Evolutionary conservation across 1,284 basidiomycete species (phyloP).

Genomic region (Ceratorhiza oryzae-sativae): DNA sequence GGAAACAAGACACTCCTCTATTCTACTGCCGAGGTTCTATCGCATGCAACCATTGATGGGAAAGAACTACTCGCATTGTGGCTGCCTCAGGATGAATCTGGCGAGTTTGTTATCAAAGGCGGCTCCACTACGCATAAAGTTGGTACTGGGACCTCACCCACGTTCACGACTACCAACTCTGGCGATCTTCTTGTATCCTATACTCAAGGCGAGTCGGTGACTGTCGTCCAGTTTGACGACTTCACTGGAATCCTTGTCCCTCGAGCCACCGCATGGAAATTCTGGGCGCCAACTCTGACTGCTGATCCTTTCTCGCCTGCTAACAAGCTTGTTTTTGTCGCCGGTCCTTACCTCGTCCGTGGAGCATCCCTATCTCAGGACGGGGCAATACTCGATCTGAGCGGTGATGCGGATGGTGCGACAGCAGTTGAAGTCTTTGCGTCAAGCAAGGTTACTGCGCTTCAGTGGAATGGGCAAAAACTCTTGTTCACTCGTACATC

Average conservation of each 20-base stretch:
- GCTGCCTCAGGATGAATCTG: constrained; percentile 21
- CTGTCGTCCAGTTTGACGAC: constrained; percentile 25
- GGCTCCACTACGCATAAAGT: constrained; percentile 22
- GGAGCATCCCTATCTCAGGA: constrained; percentile 37
- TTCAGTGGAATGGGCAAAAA: constrained; percentile 44
- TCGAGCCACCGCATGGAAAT: constrained; percentile 35
- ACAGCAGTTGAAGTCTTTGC: constrained; percentile 41
- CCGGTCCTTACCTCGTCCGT: constrained; percentile 43
- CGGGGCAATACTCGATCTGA: constrained; percentile 43
- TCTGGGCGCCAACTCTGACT: constrained; percentile 35
- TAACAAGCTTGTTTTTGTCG: constrained; percentile 40
- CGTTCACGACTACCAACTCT: constrained; percentile 10
- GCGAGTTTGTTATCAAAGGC: constrained; percentile 38
- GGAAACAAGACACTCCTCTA: constrained; percentile 34
- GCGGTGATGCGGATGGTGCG: constrained; percentile 37
- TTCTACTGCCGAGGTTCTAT: constrained; percentile 38
- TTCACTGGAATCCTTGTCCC: constrained; percentile 35
- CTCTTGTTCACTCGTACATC: constrained; percentile 25
- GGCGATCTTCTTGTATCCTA: constrained; percentile 22
- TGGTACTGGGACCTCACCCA: not conserved
- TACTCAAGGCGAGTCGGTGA: constrained; percentile 1
- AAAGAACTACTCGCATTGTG: constrained; percentile 29
- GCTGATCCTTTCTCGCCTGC: constrained; percentile 32
- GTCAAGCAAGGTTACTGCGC: constrained; percentile 23
- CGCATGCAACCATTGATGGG: constrained; percentile 33